phyloP scores from a whole-genome alignment of 257 asterid species.

The Solanum tarapatanum region DNA sequence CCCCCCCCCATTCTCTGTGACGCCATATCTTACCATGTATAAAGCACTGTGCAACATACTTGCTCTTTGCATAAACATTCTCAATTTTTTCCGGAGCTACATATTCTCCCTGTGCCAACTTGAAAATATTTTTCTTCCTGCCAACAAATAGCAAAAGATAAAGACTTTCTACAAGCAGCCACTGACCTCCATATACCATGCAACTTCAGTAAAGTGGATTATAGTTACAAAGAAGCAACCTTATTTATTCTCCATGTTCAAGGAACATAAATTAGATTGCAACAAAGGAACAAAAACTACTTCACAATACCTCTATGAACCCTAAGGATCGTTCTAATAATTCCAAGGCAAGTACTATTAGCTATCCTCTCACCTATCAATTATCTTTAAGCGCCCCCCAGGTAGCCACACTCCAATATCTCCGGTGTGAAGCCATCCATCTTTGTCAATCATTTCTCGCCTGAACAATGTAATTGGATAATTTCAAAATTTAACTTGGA shows the following conservation, averaged over 20 bases:
- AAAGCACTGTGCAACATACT: slow-evolving; percentile 78
- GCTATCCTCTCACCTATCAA: slow-evolving; percentile 49
- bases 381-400: slow-evolving; percentile 84
- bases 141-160: neutral
- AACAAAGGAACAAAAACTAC: neutral
- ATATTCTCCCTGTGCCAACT: slow-evolving; percentile 94
- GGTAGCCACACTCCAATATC: slow-evolving; percentile 95
- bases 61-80: slow-evolving; percentile 85
- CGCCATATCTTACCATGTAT: slow-evolving; percentile 47
- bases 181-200: neutral
- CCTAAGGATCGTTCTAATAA: neutral
- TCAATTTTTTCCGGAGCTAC: slow-evolving; percentile 93
- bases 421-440: slow-evolving; percentile 89
- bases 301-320: neutral
- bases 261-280: neutral
- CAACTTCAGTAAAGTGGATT: neutral
- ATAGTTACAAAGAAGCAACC: neutral
- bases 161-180: neutral
- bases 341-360: neutral
- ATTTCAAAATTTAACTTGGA: slow-evolving; percentile 4
- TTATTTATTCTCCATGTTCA: neutral
- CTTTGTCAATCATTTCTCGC: slow-evolving; percentile 69
- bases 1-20: neutral
- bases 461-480: slow-evolving; percentile 23
- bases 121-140: slow-evolving; percentile 94